Evolutionary conservation across 306 rosid genomes (phyloP), one percentile per base, ranked within the genome.

Genomic region (Lathyrus tuberosus): DNA sequence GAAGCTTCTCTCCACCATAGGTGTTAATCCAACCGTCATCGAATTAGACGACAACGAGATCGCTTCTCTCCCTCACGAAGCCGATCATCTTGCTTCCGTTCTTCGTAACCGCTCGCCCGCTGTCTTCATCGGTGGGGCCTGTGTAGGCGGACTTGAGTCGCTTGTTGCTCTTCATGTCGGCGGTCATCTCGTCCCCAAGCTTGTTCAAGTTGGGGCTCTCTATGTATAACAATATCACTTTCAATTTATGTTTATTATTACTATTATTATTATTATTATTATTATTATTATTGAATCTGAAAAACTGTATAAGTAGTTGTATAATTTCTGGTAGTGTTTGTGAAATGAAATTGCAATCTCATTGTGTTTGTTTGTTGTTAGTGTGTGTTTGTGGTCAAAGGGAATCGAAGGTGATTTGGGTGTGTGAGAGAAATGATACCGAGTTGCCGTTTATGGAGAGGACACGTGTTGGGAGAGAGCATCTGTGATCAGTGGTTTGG

Each of bases 121-220:
- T 12, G 79, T 95, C 31, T 95, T 89, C 84, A 91, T 95, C 69
- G 99, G 99, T 38, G 97, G 96, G 2, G 1, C 80, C 3, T 84
- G 74, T 76, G 31, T 95, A 71, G 99, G 99, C 8, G 96, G 99
- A 20, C 76, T 87, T 15, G 99, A 95, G 46, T 89, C 97, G 10
- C 99, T 95, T 49, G 95, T 95, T 5, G 97, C 96, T 8, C 99
- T 95, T 85, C 99, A 91, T 80, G 87, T 95, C 74, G 83, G 91
- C 43, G 96, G 99, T 78, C 91, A 87, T 76, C 96, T 95, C 17
- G 89, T 87, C 67, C 91, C 97, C n/a, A 91, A 72, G 76, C 99
- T 95, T 43, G 86, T 85, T 56, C 78, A 95, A 80, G 90, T 95
- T 49, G 99, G 99, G 37, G 99, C 87, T 62, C 97, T 95, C 42